These are phyloP conservation scores for Talaromyces sp. DNA, from an alignment of 2,329 filamentous ascomycete genomes.

Conservation along the genomic window DNA sequence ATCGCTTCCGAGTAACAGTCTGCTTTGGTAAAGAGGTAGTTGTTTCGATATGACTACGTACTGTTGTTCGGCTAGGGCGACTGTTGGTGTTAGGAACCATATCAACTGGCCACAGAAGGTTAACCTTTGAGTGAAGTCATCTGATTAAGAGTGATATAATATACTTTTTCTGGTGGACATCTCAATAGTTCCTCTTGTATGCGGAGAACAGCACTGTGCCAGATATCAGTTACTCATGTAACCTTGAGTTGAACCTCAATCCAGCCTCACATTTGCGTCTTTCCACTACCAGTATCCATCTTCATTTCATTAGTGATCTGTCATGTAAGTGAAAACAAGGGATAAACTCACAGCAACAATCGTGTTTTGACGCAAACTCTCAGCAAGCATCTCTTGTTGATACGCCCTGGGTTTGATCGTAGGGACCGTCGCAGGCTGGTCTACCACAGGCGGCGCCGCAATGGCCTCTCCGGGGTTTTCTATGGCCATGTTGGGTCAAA, in stretches of 20 bases:
- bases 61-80: constrained; percentile 66
- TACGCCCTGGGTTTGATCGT: constrained; percentile 52
- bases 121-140: background rate
- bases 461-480: background rate
- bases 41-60: constrained; percentile 57
- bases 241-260: background rate
- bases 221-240: background rate
- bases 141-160: constrained; percentile 6
- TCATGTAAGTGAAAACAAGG: background rate
- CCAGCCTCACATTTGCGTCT: constrained; percentile 66
- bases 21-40: constrained; percentile 56
- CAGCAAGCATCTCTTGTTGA: constrained; percentile 71
- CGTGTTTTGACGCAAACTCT: constrained; percentile 65
- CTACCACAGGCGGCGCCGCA: background rate
- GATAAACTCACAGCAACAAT: constrained; percentile 61
- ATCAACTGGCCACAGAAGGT: constrained; percentile 39
- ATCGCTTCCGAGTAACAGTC: constrained; percentile 64
- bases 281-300: constrained; percentile 80
- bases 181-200: constrained; percentile 63
- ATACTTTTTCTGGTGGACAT: constrained; percentile 53
- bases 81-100: constrained; percentile 72
- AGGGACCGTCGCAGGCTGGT: background rate
- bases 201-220: constrained; percentile 60
- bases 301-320: constrained; percentile 29
- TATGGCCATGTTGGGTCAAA: constrained; percentile 6